Evolutionary conservation across 208 protist species (phyloP), one percentile per base, ranked within the genome.

Genomic region (Crithidia acanthocephali): DNA sequence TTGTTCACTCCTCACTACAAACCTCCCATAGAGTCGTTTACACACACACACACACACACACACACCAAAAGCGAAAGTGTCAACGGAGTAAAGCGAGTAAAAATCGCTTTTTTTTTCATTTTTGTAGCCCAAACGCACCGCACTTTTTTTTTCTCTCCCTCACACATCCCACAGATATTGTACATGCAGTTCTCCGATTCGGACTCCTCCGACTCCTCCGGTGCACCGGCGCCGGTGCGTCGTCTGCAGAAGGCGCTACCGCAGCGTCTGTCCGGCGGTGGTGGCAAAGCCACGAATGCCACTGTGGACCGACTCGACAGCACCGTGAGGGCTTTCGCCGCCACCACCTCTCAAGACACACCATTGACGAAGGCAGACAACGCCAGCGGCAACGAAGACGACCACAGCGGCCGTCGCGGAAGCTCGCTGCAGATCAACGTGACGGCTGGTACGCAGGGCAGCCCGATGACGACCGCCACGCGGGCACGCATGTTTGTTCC

Each of bases 401-500:
- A 50, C 27, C 25, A 48, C 20, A 55, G 16, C 45, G 63, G 27
- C 27, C 47, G 51, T 8, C 48, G 33, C n/a, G 35, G 28, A 25
- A 68, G 64, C 57, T 60, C 64, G 1, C 42, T 78, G 25, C 64
- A 30, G 9, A 66, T 78, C 16, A n/a, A 60, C 9, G 37, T 72
- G 2, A 72, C 65, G 6, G 57, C 65, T 25, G 60, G 32, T 0
- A 70, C 63, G 18, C 20, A 44, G 48, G 45, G 51, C 0, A 61
- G 57, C 10, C 47, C 47, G 8, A 44, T 56, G 55, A 52, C 64
- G 2, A 60, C 64, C 22, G 52, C 64, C 5, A 69, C 52, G 20
- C 64, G 64, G 5, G 23, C 27, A 0, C 6, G 40, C 9, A n/a
- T 52, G 6, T 47, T 50, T 27, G 8, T 51, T 1, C 37, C 64